These are phyloP conservation scores for Suhomyces emberorum DNA, from an alignment of 805 yeast genomes.

Conservation along the genomic window DNA sequence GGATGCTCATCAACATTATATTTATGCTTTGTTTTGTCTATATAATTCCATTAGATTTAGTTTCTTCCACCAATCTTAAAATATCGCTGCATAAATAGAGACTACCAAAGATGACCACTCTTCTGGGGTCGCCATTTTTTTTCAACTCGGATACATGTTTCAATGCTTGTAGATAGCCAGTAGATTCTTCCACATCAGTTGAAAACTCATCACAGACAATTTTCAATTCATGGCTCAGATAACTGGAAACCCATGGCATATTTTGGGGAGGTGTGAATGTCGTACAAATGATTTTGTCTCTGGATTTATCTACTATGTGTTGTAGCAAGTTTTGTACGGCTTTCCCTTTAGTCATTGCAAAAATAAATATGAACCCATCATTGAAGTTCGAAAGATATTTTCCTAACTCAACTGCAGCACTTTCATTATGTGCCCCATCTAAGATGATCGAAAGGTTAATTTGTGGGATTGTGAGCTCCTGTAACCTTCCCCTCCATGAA, in stretches of 20 bases:
- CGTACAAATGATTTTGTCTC: slow-evolving; percentile 61
- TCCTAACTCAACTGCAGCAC: slow-evolving; percentile 74
- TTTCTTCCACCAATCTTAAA: slow-evolving; percentile 17
- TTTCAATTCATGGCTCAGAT: slow-evolving; percentile 29
- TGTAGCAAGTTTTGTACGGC: slow-evolving; percentile 49
- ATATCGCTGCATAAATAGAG: slow-evolving; percentile 42
- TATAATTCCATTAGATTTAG: too few species aligned
- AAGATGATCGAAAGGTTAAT: slow-evolving; percentile 43
- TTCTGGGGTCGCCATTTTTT: slow-evolving; percentile 17
- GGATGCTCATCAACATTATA: too few species aligned
- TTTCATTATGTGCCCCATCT: slow-evolving; percentile 92
- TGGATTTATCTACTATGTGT: slow-evolving; percentile 41
- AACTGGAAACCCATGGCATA: slow-evolving; percentile 89
- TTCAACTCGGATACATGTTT: slow-evolving; percentile 10
- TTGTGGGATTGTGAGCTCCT: slow-evolving; percentile 29
- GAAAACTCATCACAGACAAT: slow-evolving; percentile 18
- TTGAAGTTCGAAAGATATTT: slow-evolving; percentile 39
- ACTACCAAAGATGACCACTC: slow-evolving; percentile 41
- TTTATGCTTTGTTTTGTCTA: too few species aligned
- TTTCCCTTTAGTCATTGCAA: slow-evolving; percentile 79
- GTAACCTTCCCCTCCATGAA: slow-evolving; percentile 87
- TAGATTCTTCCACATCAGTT: slow-evolving; percentile 17
- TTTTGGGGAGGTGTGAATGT: slow-evolving; percentile 69
- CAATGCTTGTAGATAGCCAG: slow-evolving; percentile 13
- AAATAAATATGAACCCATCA: slow-evolving; percentile 50